Percentiles rank a stretch among this genome's conserved stretches.
These are phyloP conservation scores for Cafeteria roenbergensis DNA, from an alignment of 108 stramenopile species.

Conservation along the genomic window DNA sequence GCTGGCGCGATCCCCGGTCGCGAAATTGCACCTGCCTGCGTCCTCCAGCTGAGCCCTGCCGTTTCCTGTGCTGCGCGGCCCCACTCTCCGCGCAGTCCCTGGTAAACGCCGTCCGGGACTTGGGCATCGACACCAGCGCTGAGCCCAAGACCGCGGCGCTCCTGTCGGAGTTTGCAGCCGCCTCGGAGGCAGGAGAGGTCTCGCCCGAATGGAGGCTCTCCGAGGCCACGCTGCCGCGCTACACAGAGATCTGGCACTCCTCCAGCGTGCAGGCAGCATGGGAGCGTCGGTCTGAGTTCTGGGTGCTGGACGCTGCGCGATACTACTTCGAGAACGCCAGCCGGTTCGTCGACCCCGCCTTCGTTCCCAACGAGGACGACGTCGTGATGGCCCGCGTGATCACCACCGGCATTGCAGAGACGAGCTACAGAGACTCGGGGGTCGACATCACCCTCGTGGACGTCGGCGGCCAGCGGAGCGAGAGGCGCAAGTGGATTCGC, in stretches of 20 bases:
- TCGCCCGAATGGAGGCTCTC: no score
- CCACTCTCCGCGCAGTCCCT: no score
- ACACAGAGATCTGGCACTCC: not conserved
- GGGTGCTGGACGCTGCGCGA: not conserved
- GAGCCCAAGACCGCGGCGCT: no score
- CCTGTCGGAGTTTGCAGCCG: no score
- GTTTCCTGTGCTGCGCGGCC: no score
- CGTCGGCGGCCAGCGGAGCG: conserved; percentile 53
- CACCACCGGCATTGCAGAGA: conserved; percentile 26
- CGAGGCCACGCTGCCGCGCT: no score
- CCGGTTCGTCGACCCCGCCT: not conserved
- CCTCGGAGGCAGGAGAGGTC: no score
- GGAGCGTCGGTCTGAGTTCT: conserved; percentile 1
- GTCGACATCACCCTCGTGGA: conserved; percentile 77
- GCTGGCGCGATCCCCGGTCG: no score
- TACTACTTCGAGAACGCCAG: not conserved
- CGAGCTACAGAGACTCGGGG: not conserved
- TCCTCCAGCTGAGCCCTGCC: no score
- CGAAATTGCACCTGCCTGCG: no score
- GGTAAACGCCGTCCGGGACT: no score
- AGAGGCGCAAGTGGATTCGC: conserved; percentile 52
- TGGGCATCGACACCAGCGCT: no score
- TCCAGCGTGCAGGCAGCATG: not conserved
- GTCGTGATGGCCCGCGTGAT: conserved; percentile 23
- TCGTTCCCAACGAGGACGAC: conserved; percentile 21